These are phyloP conservation scores for Guyanaporus albipodus DNA, from an alignment of 768 basidiomycete species.

Conservation along the genomic window DNA sequence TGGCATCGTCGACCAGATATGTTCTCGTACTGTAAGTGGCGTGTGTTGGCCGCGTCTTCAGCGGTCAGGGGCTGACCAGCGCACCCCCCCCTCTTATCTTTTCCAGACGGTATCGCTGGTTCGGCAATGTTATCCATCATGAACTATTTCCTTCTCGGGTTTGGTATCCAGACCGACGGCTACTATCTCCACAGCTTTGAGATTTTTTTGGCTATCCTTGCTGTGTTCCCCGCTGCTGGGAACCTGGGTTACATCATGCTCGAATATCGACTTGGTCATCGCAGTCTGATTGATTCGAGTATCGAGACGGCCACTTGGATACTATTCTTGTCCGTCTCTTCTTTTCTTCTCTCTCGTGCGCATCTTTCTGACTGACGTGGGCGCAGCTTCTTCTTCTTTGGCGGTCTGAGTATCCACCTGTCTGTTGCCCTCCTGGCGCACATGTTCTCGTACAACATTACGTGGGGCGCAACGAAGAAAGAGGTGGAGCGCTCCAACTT, in stretches of 20 bases:
- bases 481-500: slow-evolving; percentile 88
- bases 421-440: slow-evolving; percentile 52
- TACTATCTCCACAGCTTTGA: slow-evolving; percentile 79
- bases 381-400: slow-evolving; percentile 49
- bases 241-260: slow-evolving; percentile 67
- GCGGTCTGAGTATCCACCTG: slow-evolving; percentile 52
- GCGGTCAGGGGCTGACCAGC: too few relatives aligned
- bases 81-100: too few relatives aligned
- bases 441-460: slow-evolving; percentile 56
- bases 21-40: slow-evolving; percentile 48
- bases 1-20: slow-evolving; percentile 33
- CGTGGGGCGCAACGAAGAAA: slow-evolving; percentile 66
- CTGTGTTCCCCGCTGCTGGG: slow-evolving; percentile 71
- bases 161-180: slow-evolving; percentile 65
- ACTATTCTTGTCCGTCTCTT: slow-evolving; percentile 34
- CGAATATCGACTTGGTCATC: slow-evolving; percentile 64
- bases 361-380: background rate
- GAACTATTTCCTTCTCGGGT: slow-evolving; percentile 75
- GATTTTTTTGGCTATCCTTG: slow-evolving; percentile 68
- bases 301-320: slow-evolving; percentile 26
- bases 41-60: background rate
- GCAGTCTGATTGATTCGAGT: slow-evolving; percentile 12
- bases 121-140: slow-evolving; percentile 58
- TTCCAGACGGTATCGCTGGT: slow-evolving; percentile 54
- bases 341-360: too few relatives aligned